Base-by-base conservation (phyloP, 805 yeast genomes). In the Brettanomyces anomalus region DNA sequence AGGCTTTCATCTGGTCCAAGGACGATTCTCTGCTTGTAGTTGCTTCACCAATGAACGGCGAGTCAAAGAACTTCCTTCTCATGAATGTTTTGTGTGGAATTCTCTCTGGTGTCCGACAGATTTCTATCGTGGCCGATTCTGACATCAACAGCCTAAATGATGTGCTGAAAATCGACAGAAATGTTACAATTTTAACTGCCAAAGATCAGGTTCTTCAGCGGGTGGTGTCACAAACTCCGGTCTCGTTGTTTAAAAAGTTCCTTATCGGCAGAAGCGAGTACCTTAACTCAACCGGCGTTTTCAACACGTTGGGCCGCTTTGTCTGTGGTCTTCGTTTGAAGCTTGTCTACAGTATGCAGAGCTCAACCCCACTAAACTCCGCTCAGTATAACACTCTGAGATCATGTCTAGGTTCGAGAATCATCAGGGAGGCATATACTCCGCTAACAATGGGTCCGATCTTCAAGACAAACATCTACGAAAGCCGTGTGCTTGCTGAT, bases 381-480 rank as follows among this genome's bases (percentile, higher is more conserved):
- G 37, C 39, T 5, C 43, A 51, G 4, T 54, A 52, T 40, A 78
- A 74, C 41, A 45, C 53, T 3, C 42, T 74, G 6, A 66, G 80
- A 42, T 66, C 79, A 0, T 41, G 67, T 2, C 56, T 72, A 4
- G 75, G 76, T 2, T 49, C 76, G 1, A 64, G 86, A 45, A 61
- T 79, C 0, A 64, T 82, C 1, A 57, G 64, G 15, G 88, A 83
- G 51, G 58, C 61, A 14, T 68, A 68, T 15, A 56, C 67, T 31
- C 57, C 59, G 33, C 70, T 70, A 21, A 60, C 75, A 0, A 51
- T 77, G 38, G 88, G 89, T 0, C 78, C 88, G 0, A 47, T 82
- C 0, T 51, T 81, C 6, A 66, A 70, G 35, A 76, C 81, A 1
- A 84, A 81, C 52, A 64, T 72, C 33, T 80, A 63, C 47, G 93